A percentile compares a stretch with the other conserved stretches of the same genome.
Conservation (phyloP, 2,329 filamentous ascomycete genomes). For the Hirsutella minnesotensis region DNA sequence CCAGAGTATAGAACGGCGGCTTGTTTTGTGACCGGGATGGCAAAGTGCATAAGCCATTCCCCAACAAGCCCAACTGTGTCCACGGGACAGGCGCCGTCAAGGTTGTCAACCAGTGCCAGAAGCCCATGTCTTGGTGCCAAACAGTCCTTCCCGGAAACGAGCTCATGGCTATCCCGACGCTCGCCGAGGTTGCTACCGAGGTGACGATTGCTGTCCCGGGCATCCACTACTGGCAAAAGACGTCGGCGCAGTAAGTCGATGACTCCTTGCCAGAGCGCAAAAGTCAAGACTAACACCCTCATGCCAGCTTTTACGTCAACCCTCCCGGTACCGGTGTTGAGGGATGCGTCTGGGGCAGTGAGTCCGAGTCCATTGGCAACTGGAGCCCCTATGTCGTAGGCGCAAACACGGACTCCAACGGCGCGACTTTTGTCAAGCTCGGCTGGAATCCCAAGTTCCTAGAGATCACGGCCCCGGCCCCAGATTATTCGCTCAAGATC, state of each 20-base stretch:
- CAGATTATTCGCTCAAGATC: slow-evolving; percentile 51
- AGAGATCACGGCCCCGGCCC: slow-evolving; percentile 55
- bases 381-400: slow-evolving; percentile 70
- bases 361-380: slow-evolving; percentile 53
- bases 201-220: slow-evolving; percentile 60
- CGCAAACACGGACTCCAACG: slow-evolving; percentile 53
- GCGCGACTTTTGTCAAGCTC: slow-evolving; percentile 62
- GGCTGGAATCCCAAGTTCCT: slow-evolving; percentile 69
- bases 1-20: slow-evolving; percentile 51
- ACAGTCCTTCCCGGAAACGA: slow-evolving; percentile 70
- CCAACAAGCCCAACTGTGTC: slow-evolving; percentile 55
- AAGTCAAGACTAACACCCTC: slow-evolving; percentile 9
- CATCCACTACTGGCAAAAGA: slow-evolving; percentile 56
- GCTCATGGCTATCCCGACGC: slow-evolving; percentile 72
- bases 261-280: not conserved
- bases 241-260: slow-evolving; percentile 58
- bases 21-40: slow-evolving; percentile 59
- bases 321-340: slow-evolving; percentile 52
- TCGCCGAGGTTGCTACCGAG: slow-evolving; percentile 38
- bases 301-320: slow-evolving; percentile 63
- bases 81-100: slow-evolving; percentile 53
- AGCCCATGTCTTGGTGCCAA: slow-evolving; percentile 61
- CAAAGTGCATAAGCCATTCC: slow-evolving; percentile 57
- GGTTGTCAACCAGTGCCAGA: slow-evolving; percentile 53
- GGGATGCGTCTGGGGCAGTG: slow-evolving; percentile 62